These are phyloP conservation scores for Monosporozyma solicola DNA, from an alignment of 805 yeast species.

Conservation along the genomic window DNA sequence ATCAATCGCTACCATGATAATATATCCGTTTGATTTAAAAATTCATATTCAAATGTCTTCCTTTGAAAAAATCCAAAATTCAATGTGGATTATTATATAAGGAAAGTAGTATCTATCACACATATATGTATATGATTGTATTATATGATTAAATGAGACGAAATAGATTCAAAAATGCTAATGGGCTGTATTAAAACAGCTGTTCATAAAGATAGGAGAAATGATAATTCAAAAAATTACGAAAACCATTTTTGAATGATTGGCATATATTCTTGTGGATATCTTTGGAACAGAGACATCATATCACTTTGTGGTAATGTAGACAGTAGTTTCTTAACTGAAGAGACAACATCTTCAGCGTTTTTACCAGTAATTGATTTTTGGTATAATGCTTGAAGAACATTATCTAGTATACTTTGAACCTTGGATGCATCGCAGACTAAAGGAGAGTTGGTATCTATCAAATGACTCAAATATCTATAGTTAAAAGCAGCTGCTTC, in stretches of 20 bases:
- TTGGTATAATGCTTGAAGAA: conserved; percentile 66
- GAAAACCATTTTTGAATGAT: conserved; percentile 54
- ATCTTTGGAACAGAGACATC: conserved; percentile 49
- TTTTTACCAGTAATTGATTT: conserved; percentile 59
- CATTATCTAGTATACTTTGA: conserved; percentile 55
- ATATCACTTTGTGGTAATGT: conserved; percentile 64
- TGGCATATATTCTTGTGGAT: conserved; percentile 52
- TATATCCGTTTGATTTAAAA: neutral
- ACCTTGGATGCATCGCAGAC: conserved; percentile 40
- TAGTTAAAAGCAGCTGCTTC: conserved; percentile 85
- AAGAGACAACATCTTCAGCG: conserved; percentile 54
- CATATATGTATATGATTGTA: neutral
- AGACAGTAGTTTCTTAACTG: conserved; percentile 56
- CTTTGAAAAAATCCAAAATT: neutral
- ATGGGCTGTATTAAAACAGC: neutral
- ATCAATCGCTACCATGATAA: neutral
- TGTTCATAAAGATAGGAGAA: neutral
- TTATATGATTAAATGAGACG: neutral
- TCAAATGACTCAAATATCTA: conserved; percentile 61
- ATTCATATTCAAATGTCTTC: neutral
- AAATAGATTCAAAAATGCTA: neutral
- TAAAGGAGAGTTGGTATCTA: conserved; percentile 55
- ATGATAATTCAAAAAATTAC: conserved; percentile 7
- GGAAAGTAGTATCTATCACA: neutral
- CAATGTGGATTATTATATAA: neutral